Percentiles rank a stretch among this genome's conserved stretches.
These are phyloP conservation scores for Baudoinia panamericana DNA, from an alignment of 495 filamentous ascomycete genomes.

Conservation along the genomic window DNA sequence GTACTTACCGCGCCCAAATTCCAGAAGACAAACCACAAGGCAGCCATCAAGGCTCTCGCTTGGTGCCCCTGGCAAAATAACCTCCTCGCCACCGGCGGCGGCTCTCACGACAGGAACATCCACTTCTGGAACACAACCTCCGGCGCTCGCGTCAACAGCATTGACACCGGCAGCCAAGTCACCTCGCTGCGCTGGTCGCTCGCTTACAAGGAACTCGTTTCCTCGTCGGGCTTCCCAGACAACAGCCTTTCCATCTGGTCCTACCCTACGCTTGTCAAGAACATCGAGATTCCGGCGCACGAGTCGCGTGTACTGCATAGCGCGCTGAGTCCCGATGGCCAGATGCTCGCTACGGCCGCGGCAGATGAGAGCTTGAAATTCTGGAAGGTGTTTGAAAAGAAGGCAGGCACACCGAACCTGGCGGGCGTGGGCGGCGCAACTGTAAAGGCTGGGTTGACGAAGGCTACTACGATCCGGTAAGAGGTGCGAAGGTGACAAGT, in stretches of 20 bases:
- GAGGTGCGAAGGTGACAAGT: neutral
- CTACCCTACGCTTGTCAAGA: slow-evolving; percentile 90
- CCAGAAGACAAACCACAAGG: slow-evolving; percentile 98
- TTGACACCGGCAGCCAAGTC: slow-evolving; percentile 94
- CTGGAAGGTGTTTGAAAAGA: slow-evolving; percentile 99
- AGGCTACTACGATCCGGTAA: slow-evolving; percentile 96
- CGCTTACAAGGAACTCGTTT: slow-evolving; percentile 94
- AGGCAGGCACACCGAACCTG: slow-evolving; percentile 53
- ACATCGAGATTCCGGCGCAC: slow-evolving; percentile 97
- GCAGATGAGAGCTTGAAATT: slow-evolving; percentile 97
- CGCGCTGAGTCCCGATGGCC: slow-evolving; percentile 87
- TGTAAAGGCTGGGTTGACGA: slow-evolving; percentile 57
- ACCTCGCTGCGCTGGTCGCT: slow-evolving; percentile 92
- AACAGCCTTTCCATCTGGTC: slow-evolving; percentile 98
- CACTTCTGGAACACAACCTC: slow-evolving; percentile 99
- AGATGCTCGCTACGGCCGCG: slow-evolving; percentile 90
- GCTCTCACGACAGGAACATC: slow-evolving; percentile 92
- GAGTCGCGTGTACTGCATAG: slow-evolving; percentile 93
- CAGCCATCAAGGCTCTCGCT: slow-evolving; percentile 91
- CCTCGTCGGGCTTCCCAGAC: slow-evolving; percentile 94
- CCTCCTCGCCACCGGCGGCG: slow-evolving; percentile 89
- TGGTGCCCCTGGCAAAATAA: slow-evolving; percentile 99
- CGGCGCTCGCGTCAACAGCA: slow-evolving; percentile 93
- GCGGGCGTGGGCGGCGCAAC: slow-evolving; percentile 44
- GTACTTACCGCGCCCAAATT: slow-evolving; percentile 88